Evolutionary conservation across 2,329 filamentous ascomycete genomes (phyloP).

Genomic region (Clarireedia paspali): DNA sequence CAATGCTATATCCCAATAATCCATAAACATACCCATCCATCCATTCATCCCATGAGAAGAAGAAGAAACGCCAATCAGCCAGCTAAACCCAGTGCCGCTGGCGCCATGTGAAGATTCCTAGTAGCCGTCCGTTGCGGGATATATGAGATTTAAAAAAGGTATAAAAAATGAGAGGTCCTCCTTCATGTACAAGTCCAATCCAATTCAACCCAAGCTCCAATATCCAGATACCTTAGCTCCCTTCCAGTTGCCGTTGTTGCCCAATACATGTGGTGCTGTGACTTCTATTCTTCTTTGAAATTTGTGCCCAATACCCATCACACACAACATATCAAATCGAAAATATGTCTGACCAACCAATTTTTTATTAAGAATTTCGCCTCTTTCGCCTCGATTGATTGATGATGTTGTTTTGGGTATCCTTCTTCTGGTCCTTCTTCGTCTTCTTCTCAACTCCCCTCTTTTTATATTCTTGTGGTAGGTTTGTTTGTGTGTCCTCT

Average conservation of each 20-base stretch:
- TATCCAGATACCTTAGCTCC: too few species aligned
- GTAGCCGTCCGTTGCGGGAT: conserved; percentile 5
- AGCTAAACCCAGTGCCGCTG: neutral
- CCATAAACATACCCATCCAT: neutral
- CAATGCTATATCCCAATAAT: neutral
- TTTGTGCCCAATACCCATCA: neutral
- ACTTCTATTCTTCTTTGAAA: neutral
- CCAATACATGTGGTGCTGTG: neutral
- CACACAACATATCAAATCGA: too few species aligned
- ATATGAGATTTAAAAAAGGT: conserved; percentile 3
- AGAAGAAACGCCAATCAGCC: neutral
- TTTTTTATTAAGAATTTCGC: neutral
- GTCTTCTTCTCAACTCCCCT: neutral
- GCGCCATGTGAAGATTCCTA: neutral
- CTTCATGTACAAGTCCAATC: neutral
- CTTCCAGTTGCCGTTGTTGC: too few species aligned
- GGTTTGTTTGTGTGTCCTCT: too few species aligned
- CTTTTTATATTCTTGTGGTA: neutral
- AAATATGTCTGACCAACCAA: too few species aligned
- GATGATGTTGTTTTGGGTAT: neutral
- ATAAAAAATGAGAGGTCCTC: neutral
- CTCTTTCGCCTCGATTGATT: neutral
- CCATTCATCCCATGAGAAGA: neutral
- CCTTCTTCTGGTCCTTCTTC: neutral
- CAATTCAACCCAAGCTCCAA: neutral